phyloP scores from a whole-genome alignment of 164 flowering plant species.

The Liriodendron chinense region DNA sequence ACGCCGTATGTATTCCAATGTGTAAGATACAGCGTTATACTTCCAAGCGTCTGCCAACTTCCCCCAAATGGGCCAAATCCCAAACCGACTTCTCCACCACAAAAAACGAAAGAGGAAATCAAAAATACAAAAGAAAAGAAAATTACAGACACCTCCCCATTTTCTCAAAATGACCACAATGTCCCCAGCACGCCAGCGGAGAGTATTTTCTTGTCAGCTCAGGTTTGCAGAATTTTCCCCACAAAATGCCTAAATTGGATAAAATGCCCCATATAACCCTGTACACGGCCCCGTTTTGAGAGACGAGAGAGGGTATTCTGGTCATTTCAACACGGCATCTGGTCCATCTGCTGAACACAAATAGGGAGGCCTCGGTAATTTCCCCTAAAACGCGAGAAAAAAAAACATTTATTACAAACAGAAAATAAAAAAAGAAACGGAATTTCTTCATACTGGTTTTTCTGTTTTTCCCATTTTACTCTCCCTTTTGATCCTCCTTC shows the following conservation, averaged over 20 bases:
- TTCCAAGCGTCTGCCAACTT: background rate
- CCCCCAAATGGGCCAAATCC: background rate
- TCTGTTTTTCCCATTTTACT: background rate
- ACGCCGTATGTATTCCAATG: background rate
- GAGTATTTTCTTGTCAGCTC: too few relatives aligned
- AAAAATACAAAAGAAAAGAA: background rate
- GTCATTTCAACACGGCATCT: background rate
- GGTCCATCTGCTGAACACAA: background rate
- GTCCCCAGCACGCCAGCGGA: too few relatives aligned
- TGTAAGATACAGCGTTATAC: slow-evolving; percentile 1
- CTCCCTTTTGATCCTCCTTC: slow-evolving; percentile 14
- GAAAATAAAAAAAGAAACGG: background rate
- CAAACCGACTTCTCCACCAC: background rate
- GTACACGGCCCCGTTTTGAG: background rate
- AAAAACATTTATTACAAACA: slow-evolving; percentile 1
- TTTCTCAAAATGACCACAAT: slow-evolving; percentile 1
- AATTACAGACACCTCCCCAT: slow-evolving; percentile 9
- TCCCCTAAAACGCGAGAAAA: background rate
- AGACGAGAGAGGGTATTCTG: background rate
- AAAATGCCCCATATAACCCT: background rate
- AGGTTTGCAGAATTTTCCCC: background rate
- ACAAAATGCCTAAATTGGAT: background rate
- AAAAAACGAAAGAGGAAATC: background rate
- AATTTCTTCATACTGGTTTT: background rate
- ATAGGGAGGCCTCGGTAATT: background rate